Conservation (phyloP, 495 filamentous ascomycete species). For the Aspergillus haitiensis region DNA sequence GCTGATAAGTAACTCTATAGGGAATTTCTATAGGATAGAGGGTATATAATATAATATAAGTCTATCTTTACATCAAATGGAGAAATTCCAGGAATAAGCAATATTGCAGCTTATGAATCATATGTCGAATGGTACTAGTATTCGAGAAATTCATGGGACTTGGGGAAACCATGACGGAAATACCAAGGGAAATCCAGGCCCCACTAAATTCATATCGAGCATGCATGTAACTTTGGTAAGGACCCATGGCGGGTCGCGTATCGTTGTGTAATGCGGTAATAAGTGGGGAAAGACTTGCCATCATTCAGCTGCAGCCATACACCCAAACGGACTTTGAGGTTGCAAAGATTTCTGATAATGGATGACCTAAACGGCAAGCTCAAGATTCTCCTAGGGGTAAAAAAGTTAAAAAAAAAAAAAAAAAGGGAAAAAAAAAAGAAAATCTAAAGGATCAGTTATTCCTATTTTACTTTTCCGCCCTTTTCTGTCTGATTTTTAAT, state of each 20-base stretch:
- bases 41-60: too few species aligned
- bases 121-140: not conserved
- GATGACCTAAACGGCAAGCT: too few species aligned
- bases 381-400: too few species aligned
- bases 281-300: not conserved
- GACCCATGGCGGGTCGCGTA: not conserved
- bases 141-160: too few species aligned
- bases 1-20: too few species aligned
- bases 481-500: not conserved
- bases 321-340: not conserved
- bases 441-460: not conserved
- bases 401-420: too few species aligned
- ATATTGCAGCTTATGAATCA: not conserved
- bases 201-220: not conserved
- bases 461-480: not conserved
- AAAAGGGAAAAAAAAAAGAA: not conserved
- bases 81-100: not conserved
- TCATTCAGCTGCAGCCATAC: not conserved
- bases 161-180: too few species aligned
- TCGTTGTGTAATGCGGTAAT: not conserved
- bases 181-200: not conserved
- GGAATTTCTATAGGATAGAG: too few species aligned
- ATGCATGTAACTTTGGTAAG: constrained; percentile 10
- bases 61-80: not conserved
- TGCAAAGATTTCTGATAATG: constrained; percentile 5